Conservation (phyloP, 306 rosid genomes). For the Glycine tomentella region DNA sequence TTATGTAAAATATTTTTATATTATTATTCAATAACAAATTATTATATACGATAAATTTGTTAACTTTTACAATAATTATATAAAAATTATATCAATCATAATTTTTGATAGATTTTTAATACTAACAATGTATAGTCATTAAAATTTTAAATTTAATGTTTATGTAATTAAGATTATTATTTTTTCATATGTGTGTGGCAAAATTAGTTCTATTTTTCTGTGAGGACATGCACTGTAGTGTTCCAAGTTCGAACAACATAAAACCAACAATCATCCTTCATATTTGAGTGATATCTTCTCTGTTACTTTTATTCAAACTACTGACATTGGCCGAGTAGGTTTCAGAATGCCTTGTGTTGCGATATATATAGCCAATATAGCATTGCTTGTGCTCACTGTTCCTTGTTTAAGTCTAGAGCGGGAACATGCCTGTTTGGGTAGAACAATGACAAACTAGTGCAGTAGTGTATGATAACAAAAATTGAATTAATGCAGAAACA, state of each 20-base stretch:
- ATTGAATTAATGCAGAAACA: constrained; percentile 3
- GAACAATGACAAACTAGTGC: constrained; percentile 18
- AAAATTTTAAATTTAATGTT: too few species aligned
- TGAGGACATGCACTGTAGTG: neutral
- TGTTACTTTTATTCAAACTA: neutral
- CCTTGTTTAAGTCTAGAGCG: constrained; percentile 1
- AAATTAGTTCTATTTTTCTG: too few species aligned
- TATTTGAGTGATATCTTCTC: neutral
- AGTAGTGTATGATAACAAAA: neutral
- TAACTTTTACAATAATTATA: too few species aligned
- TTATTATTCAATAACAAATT: too few species aligned
- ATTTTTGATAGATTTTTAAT: too few species aligned
- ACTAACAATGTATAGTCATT: too few species aligned
- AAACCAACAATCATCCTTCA: neutral
- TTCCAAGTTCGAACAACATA: neutral
- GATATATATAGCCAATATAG: neutral
- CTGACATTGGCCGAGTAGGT: neutral
- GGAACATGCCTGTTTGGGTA: constrained; percentile 18
- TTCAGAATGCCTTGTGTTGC: too few species aligned
- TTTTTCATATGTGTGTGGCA: too few species aligned
- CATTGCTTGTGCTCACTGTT: neutral
- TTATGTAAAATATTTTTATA: too few species aligned
- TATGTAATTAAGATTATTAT: too few species aligned
- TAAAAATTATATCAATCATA: too few species aligned
- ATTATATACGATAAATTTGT: too few species aligned